Evolutionary conservation across 1,284 basidiomycete genomes (phyloP).

Genomic region (Mycena sp.): DNA sequence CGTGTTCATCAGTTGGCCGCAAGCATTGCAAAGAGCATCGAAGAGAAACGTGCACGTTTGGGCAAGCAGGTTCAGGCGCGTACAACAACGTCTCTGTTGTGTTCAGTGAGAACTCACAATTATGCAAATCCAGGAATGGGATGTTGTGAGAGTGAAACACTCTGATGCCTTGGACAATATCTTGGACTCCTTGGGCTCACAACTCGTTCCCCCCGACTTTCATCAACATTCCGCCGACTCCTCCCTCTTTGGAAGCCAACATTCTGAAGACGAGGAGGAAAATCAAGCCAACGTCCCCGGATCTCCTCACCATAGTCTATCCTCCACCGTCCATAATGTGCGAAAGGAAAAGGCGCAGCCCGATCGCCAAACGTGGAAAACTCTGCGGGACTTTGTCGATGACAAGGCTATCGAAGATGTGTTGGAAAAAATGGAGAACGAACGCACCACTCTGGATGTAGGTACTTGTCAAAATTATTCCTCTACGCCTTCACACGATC

Average conservation of each 20-base stretch:
- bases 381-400: slow-evolving; percentile 82
- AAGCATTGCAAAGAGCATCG: slow-evolving; percentile 74
- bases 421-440: slow-evolving; percentile 74
- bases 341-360: slow-evolving; percentile 43
- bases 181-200: slow-evolving; percentile 74
- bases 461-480: slow-evolving; percentile 35
- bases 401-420: slow-evolving; percentile 80
- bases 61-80: slow-evolving; percentile 69
- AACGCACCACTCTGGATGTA: slow-evolving; percentile 73
- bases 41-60: slow-evolving; percentile 69
- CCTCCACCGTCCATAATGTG: slow-evolving; percentile 51
- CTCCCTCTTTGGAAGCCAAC: slow-evolving; percentile 79
- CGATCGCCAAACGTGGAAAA: slow-evolving; percentile 78
- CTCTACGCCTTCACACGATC: neutral
- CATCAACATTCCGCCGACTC: slow-evolving; percentile 71
- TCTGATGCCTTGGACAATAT: slow-evolving; percentile 70
- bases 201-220: slow-evolving; percentile 79
- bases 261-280: slow-evolving; percentile 58
- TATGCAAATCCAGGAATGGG: slow-evolving; percentile 68
- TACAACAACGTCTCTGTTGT: slow-evolving; percentile 10
- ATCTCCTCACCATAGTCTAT: slow-evolving; percentile 50
- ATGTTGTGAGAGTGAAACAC: slow-evolving; percentile 63
- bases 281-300: slow-evolving; percentile 28
- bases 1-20: slow-evolving; percentile 65
- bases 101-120: slow-evolving; percentile 5